A percentile compares a stretch with the other conserved stretches of the same genome.
phyloP scores from a whole-genome alignment of 164 flowering plant species.

The Kalanchoe fedtschenkoi region DNA sequence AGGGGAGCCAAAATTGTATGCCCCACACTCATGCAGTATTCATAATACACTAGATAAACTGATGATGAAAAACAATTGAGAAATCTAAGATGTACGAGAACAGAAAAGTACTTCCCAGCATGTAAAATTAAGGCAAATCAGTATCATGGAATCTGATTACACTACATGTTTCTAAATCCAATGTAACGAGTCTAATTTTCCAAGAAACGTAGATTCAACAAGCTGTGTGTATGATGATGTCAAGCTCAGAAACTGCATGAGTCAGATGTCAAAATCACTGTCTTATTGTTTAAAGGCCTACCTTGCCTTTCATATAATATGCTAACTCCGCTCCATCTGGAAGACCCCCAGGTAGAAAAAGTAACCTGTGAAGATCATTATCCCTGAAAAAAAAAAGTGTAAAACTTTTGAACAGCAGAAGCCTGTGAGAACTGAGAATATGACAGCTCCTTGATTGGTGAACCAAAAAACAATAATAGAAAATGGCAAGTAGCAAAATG shows the following conservation, averaged over 20 bases:
- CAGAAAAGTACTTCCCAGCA: too few species aligned
- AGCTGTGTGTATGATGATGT: background rate
- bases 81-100: background rate
- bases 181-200: background rate
- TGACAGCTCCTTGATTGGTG: background rate
- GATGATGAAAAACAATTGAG: background rate
- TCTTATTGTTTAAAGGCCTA: slow-evolving; percentile 10
- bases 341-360: slow-evolving; percentile 88
- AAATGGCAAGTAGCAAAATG: background rate
- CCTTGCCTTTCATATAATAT: slow-evolving; percentile 81
- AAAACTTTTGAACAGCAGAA: background rate
- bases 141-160: background rate
- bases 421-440: background rate
- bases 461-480: background rate
- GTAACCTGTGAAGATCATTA: slow-evolving; percentile 71
- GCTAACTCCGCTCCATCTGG: slow-evolving; percentile 85
- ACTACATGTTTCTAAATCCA: background rate
- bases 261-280: background rate
- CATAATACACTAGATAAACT: background rate
- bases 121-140: too few species aligned
- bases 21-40: background rate
- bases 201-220: background rate
- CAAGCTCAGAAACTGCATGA: background rate
- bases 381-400: slow-evolving; percentile 39
- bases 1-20: background rate